Evolutionary conservation across 768 basidiomycete species (phyloP).

Genomic region (Phylloporus rhodoxanthus): DNA sequence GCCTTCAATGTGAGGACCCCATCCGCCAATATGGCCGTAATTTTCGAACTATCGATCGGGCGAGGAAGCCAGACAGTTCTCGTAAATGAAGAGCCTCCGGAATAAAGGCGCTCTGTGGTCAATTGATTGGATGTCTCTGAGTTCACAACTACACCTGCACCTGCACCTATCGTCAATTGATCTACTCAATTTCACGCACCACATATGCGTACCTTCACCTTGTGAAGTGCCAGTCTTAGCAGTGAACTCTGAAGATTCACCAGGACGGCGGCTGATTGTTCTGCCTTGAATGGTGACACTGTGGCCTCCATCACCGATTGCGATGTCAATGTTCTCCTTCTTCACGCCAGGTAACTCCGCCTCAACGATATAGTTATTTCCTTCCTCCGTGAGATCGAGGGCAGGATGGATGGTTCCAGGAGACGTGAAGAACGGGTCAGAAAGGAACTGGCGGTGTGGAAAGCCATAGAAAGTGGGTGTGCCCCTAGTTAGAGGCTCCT

Average conservation of each 20-base stretch:
- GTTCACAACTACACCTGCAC: conserved; percentile 13
- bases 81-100: conserved; percentile 50
- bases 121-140: conserved; percentile 39
- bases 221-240: conserved; percentile 6
- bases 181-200: background rate
- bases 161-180: background rate
- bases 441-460: conserved; percentile 36
- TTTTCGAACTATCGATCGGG: conserved; percentile 50
- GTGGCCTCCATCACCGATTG: conserved; percentile 63
- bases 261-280: conserved; percentile 28
- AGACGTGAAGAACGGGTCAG: conserved; percentile 45
- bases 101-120: conserved; percentile 56
- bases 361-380: conserved; percentile 60
- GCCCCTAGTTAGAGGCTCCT: conserved; percentile 54
- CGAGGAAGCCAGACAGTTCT: conserved; percentile 70
- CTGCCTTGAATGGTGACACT: conserved; percentile 72
- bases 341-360: conserved; percentile 76
- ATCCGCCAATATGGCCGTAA: conserved; percentile 60
- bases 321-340: conserved; percentile 69
- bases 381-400: conserved; percentile 64
- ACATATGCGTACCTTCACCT: conserved; percentile 27
- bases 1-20: conserved; percentile 63
- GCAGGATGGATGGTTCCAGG: conserved; percentile 42
- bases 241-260: conserved; percentile 18
- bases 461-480: conserved; percentile 20